Evolutionary conservation across 2,329 filamentous ascomycete species (phyloP).

Genomic region (Phyllosticta paracitricarpa): DNA sequence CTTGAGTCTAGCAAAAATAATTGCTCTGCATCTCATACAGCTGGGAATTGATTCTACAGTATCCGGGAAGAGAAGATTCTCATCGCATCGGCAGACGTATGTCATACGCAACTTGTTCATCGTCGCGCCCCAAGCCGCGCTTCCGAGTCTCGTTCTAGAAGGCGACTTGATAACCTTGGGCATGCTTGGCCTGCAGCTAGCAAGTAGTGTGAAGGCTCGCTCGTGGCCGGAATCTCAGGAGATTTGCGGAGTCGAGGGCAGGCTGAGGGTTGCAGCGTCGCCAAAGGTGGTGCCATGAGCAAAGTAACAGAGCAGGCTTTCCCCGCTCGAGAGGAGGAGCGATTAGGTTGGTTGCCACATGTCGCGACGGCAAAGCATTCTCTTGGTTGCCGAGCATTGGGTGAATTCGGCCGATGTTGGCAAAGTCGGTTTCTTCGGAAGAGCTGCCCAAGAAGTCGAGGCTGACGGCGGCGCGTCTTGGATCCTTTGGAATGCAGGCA

Average conservation of each 20-base stretch:
- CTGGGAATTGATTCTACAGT: no score
- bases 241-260: not conserved
- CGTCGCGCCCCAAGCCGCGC: not conserved
- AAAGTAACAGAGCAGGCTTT: not conserved
- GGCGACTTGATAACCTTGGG: not conserved
- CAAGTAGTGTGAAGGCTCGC: not conserved
- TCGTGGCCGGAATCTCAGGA: not conserved
- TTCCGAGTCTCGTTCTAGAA: not conserved
- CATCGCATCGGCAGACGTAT: no score
- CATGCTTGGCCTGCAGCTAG: not conserved
- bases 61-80: no score
- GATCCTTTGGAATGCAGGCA: not conserved
- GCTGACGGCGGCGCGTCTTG: not conserved
- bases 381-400: not conserved
- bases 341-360: not conserved
- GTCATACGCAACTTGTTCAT: not conserved
- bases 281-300: not conserved
- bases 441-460: not conserved
- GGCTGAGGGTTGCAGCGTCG: not conserved
- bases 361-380: not conserved
- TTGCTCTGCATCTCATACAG: no score
- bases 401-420: not conserved
- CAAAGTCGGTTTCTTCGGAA: not conserved
- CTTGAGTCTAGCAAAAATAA: no score
- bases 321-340: not conserved